These are phyloP conservation scores for Aspergillus floridensis DNA, from an alignment of 2,329 filamentous ascomycete genomes.

Conservation along the genomic window DNA sequence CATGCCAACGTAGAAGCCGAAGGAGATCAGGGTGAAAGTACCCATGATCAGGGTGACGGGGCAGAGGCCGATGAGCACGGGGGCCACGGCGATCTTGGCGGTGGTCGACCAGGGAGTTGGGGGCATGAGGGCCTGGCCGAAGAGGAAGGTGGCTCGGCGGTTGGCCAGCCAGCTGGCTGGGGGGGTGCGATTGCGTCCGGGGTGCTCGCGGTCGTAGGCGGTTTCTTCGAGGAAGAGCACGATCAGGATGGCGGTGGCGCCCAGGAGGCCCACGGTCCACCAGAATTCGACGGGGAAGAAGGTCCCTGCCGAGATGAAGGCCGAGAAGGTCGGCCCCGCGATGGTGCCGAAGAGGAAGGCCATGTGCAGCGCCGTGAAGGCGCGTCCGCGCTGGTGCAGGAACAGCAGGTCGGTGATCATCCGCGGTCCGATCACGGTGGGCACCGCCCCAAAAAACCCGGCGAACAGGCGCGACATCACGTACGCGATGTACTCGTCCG, in stretches of 20 bases:
- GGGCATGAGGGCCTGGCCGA: constrained; percentile 21
- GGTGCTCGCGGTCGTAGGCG: constrained; percentile 29
- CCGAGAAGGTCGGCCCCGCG: constrained; percentile 40
- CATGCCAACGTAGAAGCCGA: constrained; percentile 35
- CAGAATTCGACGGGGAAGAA: constrained; percentile 44
- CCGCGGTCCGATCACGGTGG: constrained; percentile 40
- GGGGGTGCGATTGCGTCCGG: constrained; percentile 16
- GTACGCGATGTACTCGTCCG: constrained; percentile 36
- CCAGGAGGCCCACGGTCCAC: constrained; percentile 44
- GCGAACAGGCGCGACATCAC: constrained; percentile 41
- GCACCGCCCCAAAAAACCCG: constrained; percentile 42
- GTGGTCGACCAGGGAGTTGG: constrained; percentile 14
- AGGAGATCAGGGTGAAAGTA: constrained; percentile 37
- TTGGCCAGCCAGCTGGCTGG: constrained; percentile 21
- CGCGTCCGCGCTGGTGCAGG: constrained; percentile 43
- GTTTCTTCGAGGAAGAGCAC: constrained; percentile 44
- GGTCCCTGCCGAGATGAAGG: constrained; percentile 37
- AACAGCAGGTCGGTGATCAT: constrained; percentile 47
- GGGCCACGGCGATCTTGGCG: constrained; percentile 18
- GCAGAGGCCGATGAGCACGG: constrained; percentile 30
- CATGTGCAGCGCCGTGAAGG: constrained; percentile 39
- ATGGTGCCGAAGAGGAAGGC: constrained; percentile 39
- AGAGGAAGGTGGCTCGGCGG: constrained; percentile 29
- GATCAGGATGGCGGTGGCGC: constrained; percentile 33
- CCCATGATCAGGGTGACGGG: constrained; percentile 42